Percentiles rank a stretch among this genome's conserved stretches.
Evolutionary conservation across 768 basidiomycete genomes (phyloP).

Genomic region (Podaxis sp.): DNA sequence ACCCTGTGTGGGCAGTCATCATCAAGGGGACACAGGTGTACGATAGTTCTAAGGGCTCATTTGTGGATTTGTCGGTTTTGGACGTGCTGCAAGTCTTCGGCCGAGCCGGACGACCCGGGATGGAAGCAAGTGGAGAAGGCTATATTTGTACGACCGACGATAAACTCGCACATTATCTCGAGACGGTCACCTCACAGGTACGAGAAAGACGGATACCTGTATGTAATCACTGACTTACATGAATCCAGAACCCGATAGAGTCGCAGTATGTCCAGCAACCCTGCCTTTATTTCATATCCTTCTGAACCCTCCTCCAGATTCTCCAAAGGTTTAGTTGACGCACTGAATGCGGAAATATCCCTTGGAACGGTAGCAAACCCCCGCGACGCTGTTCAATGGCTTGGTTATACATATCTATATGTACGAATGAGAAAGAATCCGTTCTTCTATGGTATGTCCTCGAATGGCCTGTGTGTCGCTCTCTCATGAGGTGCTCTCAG

Average conservation of each 20-base stretch:
- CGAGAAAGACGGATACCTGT: conserved; percentile 13
- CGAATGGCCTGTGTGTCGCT: background rate
- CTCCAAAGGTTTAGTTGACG: conserved; percentile 77
- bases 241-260: conserved; percentile 84
- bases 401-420: conserved; percentile 95
- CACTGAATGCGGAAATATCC: conserved; percentile 93
- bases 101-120: conserved; percentile 83
- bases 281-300: conserved; percentile 6
- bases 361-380: conserved; percentile 90
- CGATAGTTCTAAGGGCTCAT: conserved; percentile 83
- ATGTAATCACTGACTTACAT: background rate
- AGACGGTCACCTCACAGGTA: conserved; percentile 84
- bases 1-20: conserved; percentile 49
- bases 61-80: conserved; percentile 88
- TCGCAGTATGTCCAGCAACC: conserved; percentile 61
- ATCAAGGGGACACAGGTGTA: conserved; percentile 99
- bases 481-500: conserved; percentile 32
- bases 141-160: conserved; percentile 96
- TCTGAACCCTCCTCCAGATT: conserved; percentile 44
- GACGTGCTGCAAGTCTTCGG: conserved; percentile 98
- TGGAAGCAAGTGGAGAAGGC: conserved; percentile 92
- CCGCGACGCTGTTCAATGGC: conserved; percentile 86
- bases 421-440: conserved; percentile 95
- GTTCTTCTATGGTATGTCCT: conserved; percentile 65
- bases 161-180: conserved; percentile 86